Evolutionary conservation across 495 filamentous ascomycete genomes (phyloP).

Genomic region (Hypoxylon trugodes): DNA sequence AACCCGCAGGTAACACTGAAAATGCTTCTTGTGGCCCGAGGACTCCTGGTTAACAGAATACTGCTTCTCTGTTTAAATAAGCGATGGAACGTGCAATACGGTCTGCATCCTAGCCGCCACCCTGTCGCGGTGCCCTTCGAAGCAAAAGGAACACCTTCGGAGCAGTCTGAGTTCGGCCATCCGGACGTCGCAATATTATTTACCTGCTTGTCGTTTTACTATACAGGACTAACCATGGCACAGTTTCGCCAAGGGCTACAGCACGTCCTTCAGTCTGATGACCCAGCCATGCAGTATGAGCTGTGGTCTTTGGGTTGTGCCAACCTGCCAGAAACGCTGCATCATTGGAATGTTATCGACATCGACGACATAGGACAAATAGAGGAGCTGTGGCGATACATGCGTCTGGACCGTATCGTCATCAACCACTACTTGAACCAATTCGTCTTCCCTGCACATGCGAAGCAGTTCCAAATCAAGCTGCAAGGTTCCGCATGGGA

Average conservation of each 20-base stretch:
- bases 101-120: conserved; percentile 50
- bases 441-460: conserved; percentile 63
- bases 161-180: conserved; percentile 62
- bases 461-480: conserved; percentile 62
- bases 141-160: conserved; percentile 61
- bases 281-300: conserved; percentile 59
- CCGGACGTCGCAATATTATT: conserved; percentile 64
- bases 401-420: conserved; percentile 48
- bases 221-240: conserved; percentile 49
- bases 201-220: conserved; percentile 63
- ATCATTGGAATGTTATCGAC: conserved; percentile 60
- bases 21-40: conserved; percentile 52
- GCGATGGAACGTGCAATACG: conserved; percentile 57
- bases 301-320: conserved; percentile 48
- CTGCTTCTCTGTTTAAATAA: conserved; percentile 52
- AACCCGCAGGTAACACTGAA: conserved; percentile 45
- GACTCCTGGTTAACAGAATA: conserved; percentile 50
- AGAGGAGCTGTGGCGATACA: conserved; percentile 49
- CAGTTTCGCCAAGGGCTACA: conserved; percentile 54
- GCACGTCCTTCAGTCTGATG: conserved; percentile 58
- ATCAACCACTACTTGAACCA: conserved; percentile 63
- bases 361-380: conserved; percentile 58
- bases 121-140: conserved; percentile 60
- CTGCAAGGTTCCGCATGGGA: conserved; percentile 65
- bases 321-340: conserved; percentile 52